These are phyloP conservation scores for Paragyromitra xinjiangensis DNA, from an alignment of 495 filamentous ascomycete genomes.

Conservation along the genomic window DNA sequence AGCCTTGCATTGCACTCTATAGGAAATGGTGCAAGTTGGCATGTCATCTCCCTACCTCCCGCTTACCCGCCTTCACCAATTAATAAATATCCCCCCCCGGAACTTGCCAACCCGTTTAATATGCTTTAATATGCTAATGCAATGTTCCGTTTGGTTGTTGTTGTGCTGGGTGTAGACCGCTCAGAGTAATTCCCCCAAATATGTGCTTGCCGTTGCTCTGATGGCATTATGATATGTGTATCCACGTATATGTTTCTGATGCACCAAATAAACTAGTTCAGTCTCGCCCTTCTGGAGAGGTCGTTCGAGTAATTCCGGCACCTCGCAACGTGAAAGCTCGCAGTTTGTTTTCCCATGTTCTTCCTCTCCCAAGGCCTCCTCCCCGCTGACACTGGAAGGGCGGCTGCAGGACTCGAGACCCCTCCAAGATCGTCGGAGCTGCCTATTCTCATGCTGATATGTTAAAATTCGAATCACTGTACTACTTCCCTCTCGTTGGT, in stretches of 20 bases:
- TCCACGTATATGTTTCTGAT: slow-evolving; percentile 50
- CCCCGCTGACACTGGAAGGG: slow-evolving; percentile 49
- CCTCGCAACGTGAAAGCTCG: slow-evolving; percentile 58
- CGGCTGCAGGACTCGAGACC: slow-evolving; percentile 66
- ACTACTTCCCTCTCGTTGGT: slow-evolving; percentile 33
- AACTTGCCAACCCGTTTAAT: slow-evolving; percentile 27
- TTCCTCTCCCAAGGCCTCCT: slow-evolving; percentile 31
- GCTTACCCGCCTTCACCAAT: slow-evolving; percentile 41
- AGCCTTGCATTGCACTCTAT: slow-evolving; percentile 40
- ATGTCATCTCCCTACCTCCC: slow-evolving; percentile 58
- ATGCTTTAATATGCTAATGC: slow-evolving; percentile 49
- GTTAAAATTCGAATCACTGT: slow-evolving; percentile 83
- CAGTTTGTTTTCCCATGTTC: slow-evolving; percentile 44
- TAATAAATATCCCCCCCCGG: slow-evolving; percentile 38
- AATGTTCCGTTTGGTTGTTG: slow-evolving; percentile 37
- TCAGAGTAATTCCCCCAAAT: slow-evolving; percentile 66
- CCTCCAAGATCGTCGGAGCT: slow-evolving; percentile 86
- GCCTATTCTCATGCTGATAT: slow-evolving; percentile 97
- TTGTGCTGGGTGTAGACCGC: slow-evolving; percentile 62
- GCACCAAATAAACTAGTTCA: slow-evolving; percentile 66
- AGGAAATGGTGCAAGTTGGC: slow-evolving; percentile 99
- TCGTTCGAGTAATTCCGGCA: slow-evolving; percentile 60
- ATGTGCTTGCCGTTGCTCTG: slow-evolving; percentile 36
- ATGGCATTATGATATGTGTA: slow-evolving; percentile 26
- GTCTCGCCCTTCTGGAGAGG: slow-evolving; percentile 91